Evolutionary conservation across 2,329 filamentous ascomycete genomes (phyloP).

Genomic region (Aspergillus floridensis): DNA sequence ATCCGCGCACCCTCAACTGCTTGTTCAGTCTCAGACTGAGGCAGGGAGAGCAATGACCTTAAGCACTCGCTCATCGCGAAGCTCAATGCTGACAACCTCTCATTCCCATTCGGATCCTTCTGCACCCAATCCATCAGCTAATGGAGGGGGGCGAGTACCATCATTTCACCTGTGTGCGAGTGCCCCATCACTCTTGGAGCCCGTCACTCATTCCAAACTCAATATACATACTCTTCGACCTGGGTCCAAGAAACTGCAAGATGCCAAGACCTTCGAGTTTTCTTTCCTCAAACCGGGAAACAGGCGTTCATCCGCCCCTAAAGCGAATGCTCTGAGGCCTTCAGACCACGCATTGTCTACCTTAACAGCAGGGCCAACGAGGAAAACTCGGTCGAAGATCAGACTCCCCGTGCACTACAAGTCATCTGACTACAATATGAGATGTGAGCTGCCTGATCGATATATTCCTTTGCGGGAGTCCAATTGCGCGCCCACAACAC

Average conservation of each 20-base stretch:
- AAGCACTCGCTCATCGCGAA: constrained; percentile 23
- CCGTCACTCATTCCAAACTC: constrained; percentile 7
- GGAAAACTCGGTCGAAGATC: constrained; percentile 15
- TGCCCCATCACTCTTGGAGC: constrained; percentile 5
- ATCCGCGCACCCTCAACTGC: not conserved
- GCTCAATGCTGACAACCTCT: not conserved
- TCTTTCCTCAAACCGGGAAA: not conserved
- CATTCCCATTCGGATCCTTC: not conserved
- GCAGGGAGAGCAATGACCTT: not conserved
- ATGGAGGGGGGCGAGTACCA: constrained; percentile 5
- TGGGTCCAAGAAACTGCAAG: not conserved
- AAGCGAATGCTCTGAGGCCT: not conserved
- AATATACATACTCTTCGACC: constrained; percentile 2
- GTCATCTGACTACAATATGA: constrained; percentile 13
- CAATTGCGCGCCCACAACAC: constrained; percentile 44
- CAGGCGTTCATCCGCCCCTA: not conserved
- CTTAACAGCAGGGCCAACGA: not conserved
- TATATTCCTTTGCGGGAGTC: constrained; percentile 55
- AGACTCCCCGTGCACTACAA: constrained; percentile 18
- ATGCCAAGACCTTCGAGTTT: not conserved
- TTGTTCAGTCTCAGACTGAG: not conserved
- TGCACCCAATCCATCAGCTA: not conserved
- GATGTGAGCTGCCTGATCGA: constrained; percentile 51
- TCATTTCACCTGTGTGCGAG: constrained; percentile 4
- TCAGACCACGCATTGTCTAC: not conserved